These are phyloP conservation scores for Trichoderma sp. DNA, from an alignment of 2,329 filamentous ascomycete species.

Conservation along the genomic window DNA sequence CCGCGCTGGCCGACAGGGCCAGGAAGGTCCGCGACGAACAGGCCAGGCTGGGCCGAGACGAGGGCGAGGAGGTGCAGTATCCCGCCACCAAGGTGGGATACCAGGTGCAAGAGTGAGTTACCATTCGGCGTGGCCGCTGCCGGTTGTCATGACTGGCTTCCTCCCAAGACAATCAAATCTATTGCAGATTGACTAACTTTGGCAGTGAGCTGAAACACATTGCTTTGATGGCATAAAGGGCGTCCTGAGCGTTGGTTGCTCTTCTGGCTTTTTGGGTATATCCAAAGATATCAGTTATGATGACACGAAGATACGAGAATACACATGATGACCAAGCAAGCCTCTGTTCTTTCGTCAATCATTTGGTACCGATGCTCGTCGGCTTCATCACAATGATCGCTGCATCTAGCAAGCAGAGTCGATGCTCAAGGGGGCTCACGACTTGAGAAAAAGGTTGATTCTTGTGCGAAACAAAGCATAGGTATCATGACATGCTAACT, in stretches of 20 bases:
- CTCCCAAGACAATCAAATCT: background rate
- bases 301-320: conserved; percentile 15
- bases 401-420: background rate
- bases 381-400: background rate
- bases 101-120: conserved; percentile 57
- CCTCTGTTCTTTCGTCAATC: background rate
- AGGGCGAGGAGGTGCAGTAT: conserved; percentile 55
- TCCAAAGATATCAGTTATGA: conserved; percentile 2
- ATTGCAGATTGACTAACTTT: background rate
- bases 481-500: conserved; percentile 21
- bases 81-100: conserved; percentile 60
- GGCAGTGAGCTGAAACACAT: conserved; percentile 56
- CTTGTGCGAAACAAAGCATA: background rate
- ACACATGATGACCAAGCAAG: conserved; percentile 7
- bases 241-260: background rate
- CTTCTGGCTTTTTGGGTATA: conserved; percentile 10
- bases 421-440: background rate
- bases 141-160: background rate
- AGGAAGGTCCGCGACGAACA: conserved; percentile 50
- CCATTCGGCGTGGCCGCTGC: too few species aligned
- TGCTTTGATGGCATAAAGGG: conserved; percentile 50
- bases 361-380: conserved; percentile 5
- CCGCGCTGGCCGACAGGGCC: conserved; percentile 50
- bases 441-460: background rate
- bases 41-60: conserved; percentile 53